Evolutionary conservation across 2,329 filamentous ascomycete genomes (phyloP).

Genomic region (Pseudocercospora vitis): DNA sequence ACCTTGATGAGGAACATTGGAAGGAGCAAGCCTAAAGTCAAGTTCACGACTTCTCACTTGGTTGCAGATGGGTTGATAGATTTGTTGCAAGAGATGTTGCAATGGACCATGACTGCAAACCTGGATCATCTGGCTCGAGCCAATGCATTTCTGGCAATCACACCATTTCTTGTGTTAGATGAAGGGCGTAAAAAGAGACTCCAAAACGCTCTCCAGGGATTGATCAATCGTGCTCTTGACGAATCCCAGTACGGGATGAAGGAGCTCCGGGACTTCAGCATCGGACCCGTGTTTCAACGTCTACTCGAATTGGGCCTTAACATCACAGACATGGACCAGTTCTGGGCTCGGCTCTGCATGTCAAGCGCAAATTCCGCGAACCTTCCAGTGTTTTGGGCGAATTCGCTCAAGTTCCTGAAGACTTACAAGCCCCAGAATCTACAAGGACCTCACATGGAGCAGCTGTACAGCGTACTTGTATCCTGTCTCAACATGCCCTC

Average conservation of each 20-base stretch:
- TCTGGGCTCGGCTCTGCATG: constrained; percentile 28
- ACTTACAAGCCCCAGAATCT: constrained; percentile 14
- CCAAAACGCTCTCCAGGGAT: neutral
- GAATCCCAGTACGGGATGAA: neutral
- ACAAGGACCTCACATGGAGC: constrained; percentile 53
- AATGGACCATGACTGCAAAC: neutral
- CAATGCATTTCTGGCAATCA: constrained; percentile 22
- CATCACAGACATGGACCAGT: neutral
- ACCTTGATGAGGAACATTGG: constrained; percentile 20
- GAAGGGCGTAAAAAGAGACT: constrained; percentile 11
- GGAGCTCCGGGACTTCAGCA: constrained; percentile 20
- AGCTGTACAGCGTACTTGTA: constrained; percentile 65
- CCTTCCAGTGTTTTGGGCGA: constrained; percentile 32
- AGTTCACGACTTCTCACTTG: constrained; percentile 14
- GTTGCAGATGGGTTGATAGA: neutral
- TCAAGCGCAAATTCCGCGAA: constrained; percentile 18
- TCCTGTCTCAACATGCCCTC: constrained; percentile 74
- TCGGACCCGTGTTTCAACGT: constrained; percentile 27
- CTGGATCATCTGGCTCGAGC: constrained; percentile 11
- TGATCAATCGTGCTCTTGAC: constrained; percentile 22
- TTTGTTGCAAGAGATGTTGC: neutral
- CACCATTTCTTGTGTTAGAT: constrained; percentile 24
- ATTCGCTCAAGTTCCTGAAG: constrained; percentile 28
- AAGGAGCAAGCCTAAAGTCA: constrained; percentile 11
- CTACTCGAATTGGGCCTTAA: constrained; percentile 18